Evolutionary conservation across 169 alveolate species (phyloP).

Genomic region (Amoebophrya sp.): DNA sequence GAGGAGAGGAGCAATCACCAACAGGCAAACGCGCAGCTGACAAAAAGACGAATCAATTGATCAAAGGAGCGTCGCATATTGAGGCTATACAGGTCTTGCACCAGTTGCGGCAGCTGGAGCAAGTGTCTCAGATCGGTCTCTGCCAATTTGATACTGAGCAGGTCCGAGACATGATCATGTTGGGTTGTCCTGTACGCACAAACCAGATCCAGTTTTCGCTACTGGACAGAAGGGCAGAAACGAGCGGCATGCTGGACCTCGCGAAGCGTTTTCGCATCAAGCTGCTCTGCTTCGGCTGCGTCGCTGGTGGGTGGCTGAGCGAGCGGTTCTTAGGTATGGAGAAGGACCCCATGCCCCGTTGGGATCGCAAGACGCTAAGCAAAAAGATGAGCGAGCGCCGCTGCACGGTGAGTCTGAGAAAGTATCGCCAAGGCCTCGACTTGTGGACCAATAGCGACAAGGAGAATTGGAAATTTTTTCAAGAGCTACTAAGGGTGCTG

Average conservation of each 20-base stretch:
- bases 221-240: not conserved
- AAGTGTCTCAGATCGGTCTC: not conserved
- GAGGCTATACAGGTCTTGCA: not conserved
- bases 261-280: not conserved
- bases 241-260: not conserved
- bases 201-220: not conserved
- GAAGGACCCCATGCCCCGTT: not conserved
- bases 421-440: no score
- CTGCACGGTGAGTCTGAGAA: no score
- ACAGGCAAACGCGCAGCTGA: no score
- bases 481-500: not conserved
- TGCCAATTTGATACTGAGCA: not conserved
- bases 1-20: no score
- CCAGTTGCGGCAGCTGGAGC: not conserved
- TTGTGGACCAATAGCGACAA: not conserved
- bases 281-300: not conserved
- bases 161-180: not conserved
- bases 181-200: not conserved
- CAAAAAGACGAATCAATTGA: no score
- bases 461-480: not conserved
- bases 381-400: no score
- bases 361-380: no score
- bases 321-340: not conserved
- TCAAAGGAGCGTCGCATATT: no score
- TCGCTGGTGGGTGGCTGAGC: not conserved